Conservation (phyloP, 2,329 filamentous ascomycete species). For the Colletotrichum camelliae region DNA sequence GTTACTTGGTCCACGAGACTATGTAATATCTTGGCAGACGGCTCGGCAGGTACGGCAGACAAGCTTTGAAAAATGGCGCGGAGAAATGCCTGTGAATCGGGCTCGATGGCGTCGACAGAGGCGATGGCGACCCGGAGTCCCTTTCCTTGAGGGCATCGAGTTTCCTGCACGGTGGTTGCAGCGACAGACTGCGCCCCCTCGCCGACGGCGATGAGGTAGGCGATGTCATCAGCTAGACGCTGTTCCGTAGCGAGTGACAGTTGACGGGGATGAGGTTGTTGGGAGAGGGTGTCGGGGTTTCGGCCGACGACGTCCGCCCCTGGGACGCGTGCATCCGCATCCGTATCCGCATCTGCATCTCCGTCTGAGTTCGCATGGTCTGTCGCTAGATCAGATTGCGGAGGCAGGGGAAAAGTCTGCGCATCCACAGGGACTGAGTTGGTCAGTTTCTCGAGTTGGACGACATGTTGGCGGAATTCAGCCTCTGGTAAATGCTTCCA, state of each 20-base stretch:
- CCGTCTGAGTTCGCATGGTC: not conserved
- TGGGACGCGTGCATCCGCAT: not conserved
- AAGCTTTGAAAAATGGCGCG: not conserved
- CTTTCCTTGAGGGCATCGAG: not conserved
- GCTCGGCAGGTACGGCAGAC: not conserved
- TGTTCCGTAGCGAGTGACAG: conserved; percentile 14
- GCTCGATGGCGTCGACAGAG: conserved; percentile 20
- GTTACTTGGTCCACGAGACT: not conserved
- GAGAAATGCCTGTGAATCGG: conserved; percentile 12
- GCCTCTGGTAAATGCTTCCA: conserved; percentile 13
- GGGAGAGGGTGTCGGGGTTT: not conserved
- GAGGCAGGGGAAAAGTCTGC: not conserved
- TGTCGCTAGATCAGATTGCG: not conserved
- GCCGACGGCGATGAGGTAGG: conserved; percentile 17
- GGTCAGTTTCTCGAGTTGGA: conserved; percentile 17
- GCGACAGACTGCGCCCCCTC: conserved; percentile 24
- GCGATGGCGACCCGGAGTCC: conserved; percentile 11
- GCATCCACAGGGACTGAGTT: conserved; percentile 19
- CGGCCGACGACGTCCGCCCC: not conserved
- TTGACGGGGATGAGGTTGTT: not conserved
- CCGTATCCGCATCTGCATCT: not conserved
- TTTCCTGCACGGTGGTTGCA: conserved; percentile 20
- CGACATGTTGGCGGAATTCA: conserved; percentile 13
- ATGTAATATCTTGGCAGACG: not conserved
- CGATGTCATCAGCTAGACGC: conserved; percentile 18